These are phyloP conservation scores for Apophysomyces sp. DNA, from an alignment of 371 early-diverging fungal species.

Conservation along the genomic window DNA sequence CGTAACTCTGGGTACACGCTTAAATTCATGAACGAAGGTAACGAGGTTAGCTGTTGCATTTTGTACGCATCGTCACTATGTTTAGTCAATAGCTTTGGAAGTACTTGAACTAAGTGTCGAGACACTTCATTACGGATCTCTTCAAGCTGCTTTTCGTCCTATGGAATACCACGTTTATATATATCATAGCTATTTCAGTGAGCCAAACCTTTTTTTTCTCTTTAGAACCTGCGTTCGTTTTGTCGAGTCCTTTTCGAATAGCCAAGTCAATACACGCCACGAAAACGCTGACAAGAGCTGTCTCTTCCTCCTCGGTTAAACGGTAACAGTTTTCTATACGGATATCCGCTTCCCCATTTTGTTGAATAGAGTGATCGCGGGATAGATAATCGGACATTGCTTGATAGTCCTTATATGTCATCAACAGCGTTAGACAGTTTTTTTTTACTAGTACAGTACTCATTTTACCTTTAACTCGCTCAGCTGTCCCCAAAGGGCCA, in stretches of 20 bases:
- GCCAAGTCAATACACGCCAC: conserved; percentile 43
- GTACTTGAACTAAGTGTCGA: conserved; percentile 49
- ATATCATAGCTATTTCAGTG: too few relatives aligned
- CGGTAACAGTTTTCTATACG: conserved; percentile 41
- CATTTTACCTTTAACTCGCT: conserved; percentile 9
- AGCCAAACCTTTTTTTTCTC: conserved; percentile 23
- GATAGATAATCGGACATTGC: conserved; percentile 57
- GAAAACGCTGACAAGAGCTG: conserved; percentile 55
- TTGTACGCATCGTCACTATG: conserved; percentile 57
- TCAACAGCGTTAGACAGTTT: background rate
- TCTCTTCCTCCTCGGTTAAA: conserved; percentile 65
- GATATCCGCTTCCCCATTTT: conserved; percentile 13
- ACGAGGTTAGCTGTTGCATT: conserved; percentile 50
- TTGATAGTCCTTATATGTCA: conserved; percentile 46
- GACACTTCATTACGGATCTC: conserved; percentile 48
- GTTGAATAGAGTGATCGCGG: conserved; percentile 52
- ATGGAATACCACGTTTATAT: background rate
- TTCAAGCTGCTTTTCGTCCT: conserved; percentile 26
- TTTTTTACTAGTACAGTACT: conserved; percentile 5
- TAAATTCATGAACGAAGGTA: conserved; percentile 62
- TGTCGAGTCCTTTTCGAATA: conserved; percentile 29
- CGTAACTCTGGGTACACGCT: conserved; percentile 66
- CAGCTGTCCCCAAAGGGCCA: conserved; percentile 59
- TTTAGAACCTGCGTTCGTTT: conserved; percentile 12
- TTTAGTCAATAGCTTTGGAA: conserved; percentile 69